Conservation (phyloP, 2,329 filamentous ascomycete genomes). For the Pestalotiopsis sp. region DNA sequence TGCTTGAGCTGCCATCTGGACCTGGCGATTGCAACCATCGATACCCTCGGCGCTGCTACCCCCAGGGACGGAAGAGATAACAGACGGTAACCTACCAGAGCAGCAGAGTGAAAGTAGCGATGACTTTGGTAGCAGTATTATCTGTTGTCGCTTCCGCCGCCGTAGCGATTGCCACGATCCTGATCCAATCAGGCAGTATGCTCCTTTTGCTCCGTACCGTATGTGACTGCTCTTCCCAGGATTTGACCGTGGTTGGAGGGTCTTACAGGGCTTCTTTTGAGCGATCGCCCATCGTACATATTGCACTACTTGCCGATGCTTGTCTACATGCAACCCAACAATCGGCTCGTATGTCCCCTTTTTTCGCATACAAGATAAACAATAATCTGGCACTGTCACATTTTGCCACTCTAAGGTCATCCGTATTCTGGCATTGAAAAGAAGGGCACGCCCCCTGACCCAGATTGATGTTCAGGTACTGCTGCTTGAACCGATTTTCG, state of each 20-base stretch:
- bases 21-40: conserved; percentile 10
- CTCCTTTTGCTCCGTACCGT: not conserved
- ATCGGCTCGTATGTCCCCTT: not conserved
- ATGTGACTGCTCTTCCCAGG: not conserved
- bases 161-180: not conserved
- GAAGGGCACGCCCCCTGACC: not conserved
- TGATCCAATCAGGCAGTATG: not conserved
- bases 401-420: not conserved
- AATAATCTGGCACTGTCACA: not conserved
- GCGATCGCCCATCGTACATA: not conserved
- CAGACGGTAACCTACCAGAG: not conserved
- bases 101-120: not conserved
- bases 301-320: not conserved
- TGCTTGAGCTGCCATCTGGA: conserved; percentile 8
- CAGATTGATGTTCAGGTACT: not conserved
- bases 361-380: not conserved
- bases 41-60: not conserved
- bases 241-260: too few relatives aligned
- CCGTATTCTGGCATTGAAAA: not conserved
- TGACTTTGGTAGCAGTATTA: not conserved
- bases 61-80: not conserved
- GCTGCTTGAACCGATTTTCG: not conserved
- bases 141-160: not conserved
- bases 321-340: not conserved
- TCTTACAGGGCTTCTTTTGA: not conserved